Evolutionary conservation across 495 filamentous ascomycete species (phyloP).

Genomic region (Neurospora tetrasperma): DNA sequence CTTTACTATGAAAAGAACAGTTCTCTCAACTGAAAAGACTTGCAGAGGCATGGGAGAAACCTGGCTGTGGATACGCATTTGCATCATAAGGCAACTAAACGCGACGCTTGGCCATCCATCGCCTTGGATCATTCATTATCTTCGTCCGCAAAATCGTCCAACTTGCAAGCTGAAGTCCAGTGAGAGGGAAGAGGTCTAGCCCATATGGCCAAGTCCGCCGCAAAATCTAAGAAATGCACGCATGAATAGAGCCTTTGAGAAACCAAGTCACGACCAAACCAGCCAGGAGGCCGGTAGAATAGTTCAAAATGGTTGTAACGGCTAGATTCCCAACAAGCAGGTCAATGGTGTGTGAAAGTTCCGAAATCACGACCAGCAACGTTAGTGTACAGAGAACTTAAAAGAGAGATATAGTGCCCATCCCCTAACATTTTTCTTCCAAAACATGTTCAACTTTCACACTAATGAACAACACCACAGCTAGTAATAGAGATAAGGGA

Average conservation of each 20-base stretch:
- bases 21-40: background rate
- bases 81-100: background rate
- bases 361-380: accelerated
- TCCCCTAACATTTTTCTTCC: background rate
- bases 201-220: background rate
- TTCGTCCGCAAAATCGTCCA: background rate
- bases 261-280: background rate
- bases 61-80: background rate
- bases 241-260: background rate
- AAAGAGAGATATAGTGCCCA: background rate
- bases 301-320: background rate
- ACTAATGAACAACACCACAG: background rate
- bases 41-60: background rate
- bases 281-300: background rate
- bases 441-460: background rate
- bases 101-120: background rate
- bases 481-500: background rate
- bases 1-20: background rate
- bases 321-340: background rate
- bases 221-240: background rate
- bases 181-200: background rate
- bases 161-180: background rate
- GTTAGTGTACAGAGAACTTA: background rate
- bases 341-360: background rate
- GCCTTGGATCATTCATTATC: background rate